phyloP scores from a whole-genome alignment of 495 filamentous ascomycete species.

The Clavariopsis aquatica region DNA sequence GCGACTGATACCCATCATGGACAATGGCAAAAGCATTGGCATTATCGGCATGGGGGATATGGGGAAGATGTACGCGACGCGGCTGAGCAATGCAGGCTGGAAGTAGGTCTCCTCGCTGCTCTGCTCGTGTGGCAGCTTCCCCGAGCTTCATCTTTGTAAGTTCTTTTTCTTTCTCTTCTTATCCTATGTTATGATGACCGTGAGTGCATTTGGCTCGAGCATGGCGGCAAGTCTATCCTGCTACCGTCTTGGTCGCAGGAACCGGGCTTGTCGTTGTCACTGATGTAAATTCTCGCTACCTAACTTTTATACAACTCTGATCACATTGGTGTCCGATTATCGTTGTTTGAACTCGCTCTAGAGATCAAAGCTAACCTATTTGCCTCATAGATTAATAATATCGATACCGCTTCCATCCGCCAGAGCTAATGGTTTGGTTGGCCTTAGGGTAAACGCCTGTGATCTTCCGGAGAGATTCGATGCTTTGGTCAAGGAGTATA shows the following conservation, averaged over 20 bases:
- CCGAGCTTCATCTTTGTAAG: slow-evolving; percentile 15
- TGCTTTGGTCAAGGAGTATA: slow-evolving; percentile 72
- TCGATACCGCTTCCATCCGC: background rate
- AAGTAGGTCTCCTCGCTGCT: slow-evolving; percentile 62
- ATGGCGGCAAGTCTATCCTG: slow-evolving; percentile 55
- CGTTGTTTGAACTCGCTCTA: slow-evolving; percentile 6
- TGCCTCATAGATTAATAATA: slow-evolving; percentile 18
- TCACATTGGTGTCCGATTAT: slow-evolving; percentile 19
- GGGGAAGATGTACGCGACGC: slow-evolving; percentile 97
- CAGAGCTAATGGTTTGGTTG: slow-evolving; percentile 19
- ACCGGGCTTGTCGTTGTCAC: slow-evolving; percentile 55
- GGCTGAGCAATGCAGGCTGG: slow-evolving; percentile 88
- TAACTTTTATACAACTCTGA: slow-evolving; percentile 81
- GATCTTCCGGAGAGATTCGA: slow-evolving; percentile 84
- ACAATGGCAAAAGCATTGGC: slow-evolving; percentile 55
- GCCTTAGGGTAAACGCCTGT: slow-evolving; percentile 84
- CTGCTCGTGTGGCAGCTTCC: slow-evolving; percentile 16
- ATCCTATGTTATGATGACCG: slow-evolving; percentile 75
- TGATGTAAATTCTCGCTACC: slow-evolving; percentile 99
- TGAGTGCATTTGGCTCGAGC: slow-evolving; percentile 99
- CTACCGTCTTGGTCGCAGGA: slow-evolving; percentile 56
- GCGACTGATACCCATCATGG: slow-evolving; percentile 32
- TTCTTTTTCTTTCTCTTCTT: slow-evolving; percentile 34
- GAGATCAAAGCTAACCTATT: slow-evolving; percentile 25
- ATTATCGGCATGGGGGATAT: slow-evolving; percentile 99